Conservation (phyloP, 176 grass and related monocot species). For the Aegilops umbellulata region DNA sequence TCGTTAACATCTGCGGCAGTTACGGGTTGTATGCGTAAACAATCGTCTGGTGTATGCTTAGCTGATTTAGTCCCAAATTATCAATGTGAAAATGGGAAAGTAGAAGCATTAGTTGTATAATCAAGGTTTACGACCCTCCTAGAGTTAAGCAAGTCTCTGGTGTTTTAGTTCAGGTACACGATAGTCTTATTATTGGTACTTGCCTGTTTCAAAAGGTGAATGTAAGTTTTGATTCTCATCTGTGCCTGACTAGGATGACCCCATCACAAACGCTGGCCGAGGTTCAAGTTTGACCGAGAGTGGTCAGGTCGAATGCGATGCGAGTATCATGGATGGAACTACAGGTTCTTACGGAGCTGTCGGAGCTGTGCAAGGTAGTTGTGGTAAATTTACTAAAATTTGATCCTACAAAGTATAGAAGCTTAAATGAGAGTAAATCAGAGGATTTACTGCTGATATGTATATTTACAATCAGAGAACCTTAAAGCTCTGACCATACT, state of each 20-base stretch:
- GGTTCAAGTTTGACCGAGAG: slow-evolving; percentile 90
- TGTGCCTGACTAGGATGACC: slow-evolving; percentile 68
- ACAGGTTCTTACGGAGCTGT: slow-evolving; percentile 82
- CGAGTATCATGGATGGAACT: slow-evolving; percentile 95
- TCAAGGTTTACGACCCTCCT: neutral
- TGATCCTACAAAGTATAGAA: neutral
- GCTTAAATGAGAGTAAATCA: neutral
- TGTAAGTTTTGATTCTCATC: slow-evolving; percentile 13
- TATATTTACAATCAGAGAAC: neutral
- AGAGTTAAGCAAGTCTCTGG: neutral
- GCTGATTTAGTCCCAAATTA: neutral
- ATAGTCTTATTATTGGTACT: neutral
- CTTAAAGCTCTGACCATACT: slow-evolving; percentile 21
- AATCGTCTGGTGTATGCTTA: neutral
- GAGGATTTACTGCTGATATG: neutral
- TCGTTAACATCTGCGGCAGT: neutral
- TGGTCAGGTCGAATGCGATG: slow-evolving; percentile 91
- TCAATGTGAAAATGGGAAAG: neutral
- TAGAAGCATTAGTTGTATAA: neutral
- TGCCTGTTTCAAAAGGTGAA: slow-evolving; percentile 16
- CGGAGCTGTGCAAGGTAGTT: slow-evolving; percentile 86
- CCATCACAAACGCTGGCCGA: slow-evolving; percentile 77
- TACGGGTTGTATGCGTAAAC: neutral
- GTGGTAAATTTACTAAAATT: slow-evolving; percentile 7
- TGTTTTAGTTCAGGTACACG: neutral